Evolutionary conservation across 1,284 basidiomycete species (phyloP).

Genomic region (Sphaerobolus stellatus): DNA sequence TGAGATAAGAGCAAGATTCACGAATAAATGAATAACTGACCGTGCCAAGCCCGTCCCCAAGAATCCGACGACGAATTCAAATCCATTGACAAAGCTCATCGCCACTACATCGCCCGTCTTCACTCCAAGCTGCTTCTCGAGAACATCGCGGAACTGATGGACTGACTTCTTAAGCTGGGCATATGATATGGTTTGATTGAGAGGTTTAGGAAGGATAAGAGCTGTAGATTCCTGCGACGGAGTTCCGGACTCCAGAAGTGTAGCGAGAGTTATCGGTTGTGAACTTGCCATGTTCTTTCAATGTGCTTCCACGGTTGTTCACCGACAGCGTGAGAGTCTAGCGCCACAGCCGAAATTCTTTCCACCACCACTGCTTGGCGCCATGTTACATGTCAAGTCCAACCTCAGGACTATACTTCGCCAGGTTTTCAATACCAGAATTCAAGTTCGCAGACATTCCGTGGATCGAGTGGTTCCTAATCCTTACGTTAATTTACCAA

Average conservation of each 20-base stretch:
- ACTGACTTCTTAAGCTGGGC: conserved; percentile 17
- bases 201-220: conserved; percentile 15
- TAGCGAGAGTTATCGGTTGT: conserved; percentile 5
- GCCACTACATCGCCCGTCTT: conserved; percentile 23
- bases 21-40: conserved; percentile 13
- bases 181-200: conserved; percentile 14
- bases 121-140: conserved; percentile 20
- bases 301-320: too few species aligned
- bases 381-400: too few species aligned
- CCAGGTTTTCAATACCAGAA: too few species aligned
- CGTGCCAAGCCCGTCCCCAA: conserved; percentile 23
- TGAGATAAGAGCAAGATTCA: too few species aligned
- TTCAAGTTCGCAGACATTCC: too few species aligned
- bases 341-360: too few species aligned
- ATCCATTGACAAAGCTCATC: conserved; percentile 21
- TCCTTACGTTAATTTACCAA: too few species aligned
- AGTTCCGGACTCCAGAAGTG: conserved; percentile 1
- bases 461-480: too few species aligned
- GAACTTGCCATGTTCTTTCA: too few species aligned
- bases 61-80: conserved; percentile 25
- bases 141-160: conserved; percentile 16
- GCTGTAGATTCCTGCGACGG: conserved; percentile 12
- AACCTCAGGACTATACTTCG: too few species aligned
- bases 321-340: too few species aligned
- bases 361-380: too few species aligned